Conservation (phyloP, 805 yeast genomes). For the Diddensiella caesifluorescens region DNA sequence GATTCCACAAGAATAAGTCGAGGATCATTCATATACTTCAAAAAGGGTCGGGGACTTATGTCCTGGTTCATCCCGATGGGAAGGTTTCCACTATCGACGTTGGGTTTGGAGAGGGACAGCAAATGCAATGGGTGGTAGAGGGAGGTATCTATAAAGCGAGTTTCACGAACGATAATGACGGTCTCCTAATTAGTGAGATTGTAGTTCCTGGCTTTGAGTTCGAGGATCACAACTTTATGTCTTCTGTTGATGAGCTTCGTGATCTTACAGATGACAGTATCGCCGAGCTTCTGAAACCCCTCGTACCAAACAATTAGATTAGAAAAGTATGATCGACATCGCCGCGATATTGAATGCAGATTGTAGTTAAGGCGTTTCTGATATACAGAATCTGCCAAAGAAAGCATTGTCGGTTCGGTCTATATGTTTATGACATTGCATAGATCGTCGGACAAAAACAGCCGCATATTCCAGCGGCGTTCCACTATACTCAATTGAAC, state of each 20-base stretch:
- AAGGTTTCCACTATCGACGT: slow-evolving; percentile 45
- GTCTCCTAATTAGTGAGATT: slow-evolving; percentile 47
- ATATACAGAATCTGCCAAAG: too few relatives aligned
- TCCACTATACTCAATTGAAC: too few relatives aligned
- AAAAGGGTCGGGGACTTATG: slow-evolving; percentile 52
- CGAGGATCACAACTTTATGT: slow-evolving; percentile 46
- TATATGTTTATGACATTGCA: too few relatives aligned
- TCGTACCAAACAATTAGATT: too few relatives aligned
- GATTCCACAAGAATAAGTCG: slow-evolving; percentile 47
- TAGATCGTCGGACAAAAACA: too few relatives aligned
- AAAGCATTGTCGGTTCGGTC: too few relatives aligned
- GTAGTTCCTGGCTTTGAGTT: slow-evolving; percentile 61
- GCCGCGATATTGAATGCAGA: too few relatives aligned
- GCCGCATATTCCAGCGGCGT: too few relatives aligned
- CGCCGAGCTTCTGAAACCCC: slow-evolving; percentile 7
- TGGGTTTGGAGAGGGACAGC: slow-evolving; percentile 49
- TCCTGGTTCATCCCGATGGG: slow-evolving; percentile 49
- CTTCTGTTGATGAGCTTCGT: slow-evolving; percentile 7
- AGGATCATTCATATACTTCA: slow-evolving; percentile 53
- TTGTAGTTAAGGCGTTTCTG: too few relatives aligned
- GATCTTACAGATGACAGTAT: slow-evolving; percentile 10
- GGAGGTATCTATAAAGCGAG: slow-evolving; percentile 56
- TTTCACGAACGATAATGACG: slow-evolving; percentile 28
- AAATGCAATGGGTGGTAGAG: slow-evolving; percentile 60
- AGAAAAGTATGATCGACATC: too few relatives aligned